These are phyloP conservation scores for Thermoascus crustaceus DNA, from an alignment of 2,329 filamentous ascomycete species.

Conservation along the genomic window DNA sequence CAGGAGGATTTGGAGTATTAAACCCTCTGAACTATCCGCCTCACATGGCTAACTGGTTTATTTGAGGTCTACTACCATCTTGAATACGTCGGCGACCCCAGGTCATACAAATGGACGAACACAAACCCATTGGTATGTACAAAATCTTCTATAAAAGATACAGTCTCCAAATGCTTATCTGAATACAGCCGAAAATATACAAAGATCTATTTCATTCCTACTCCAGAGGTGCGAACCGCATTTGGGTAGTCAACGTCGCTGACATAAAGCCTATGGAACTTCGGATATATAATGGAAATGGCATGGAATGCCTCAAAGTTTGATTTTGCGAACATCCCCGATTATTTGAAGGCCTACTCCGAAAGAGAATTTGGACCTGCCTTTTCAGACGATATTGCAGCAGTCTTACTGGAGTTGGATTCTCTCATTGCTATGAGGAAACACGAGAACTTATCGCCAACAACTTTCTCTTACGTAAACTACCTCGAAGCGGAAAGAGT, in stretches of 20 bases:
- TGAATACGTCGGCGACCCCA: conserved; percentile 54
- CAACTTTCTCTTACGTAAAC: conserved; percentile 54
- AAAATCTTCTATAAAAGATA: too few species aligned
- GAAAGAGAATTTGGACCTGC: conserved; percentile 49
- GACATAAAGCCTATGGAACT: conserved; percentile 57
- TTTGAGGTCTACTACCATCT: conserved; percentile 55
- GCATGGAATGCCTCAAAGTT: conserved; percentile 3
- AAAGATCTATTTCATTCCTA: conserved; percentile 59
- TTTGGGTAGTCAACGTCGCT: conserved; percentile 62
- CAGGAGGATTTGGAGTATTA: conserved; percentile 56
- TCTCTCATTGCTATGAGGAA: conserved; percentile 52
- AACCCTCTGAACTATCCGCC: too few species aligned
- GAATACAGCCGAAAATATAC: conserved; percentile 58
- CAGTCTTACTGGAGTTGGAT: conserved; percentile 49
- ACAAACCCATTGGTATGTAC: conserved; percentile 56
- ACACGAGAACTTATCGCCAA: conserved; percentile 53
- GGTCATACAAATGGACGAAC: conserved; percentile 58
- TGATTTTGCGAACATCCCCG: background rate
- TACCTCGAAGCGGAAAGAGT: conserved; percentile 56
- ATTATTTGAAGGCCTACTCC: conserved; percentile 43
- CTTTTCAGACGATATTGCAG: conserved; percentile 41
- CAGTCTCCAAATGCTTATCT: too few species aligned
- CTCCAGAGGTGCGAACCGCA: conserved; percentile 49
- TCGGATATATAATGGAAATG: conserved; percentile 14
- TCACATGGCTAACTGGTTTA: too few species aligned